Evolutionary conservation across 2,329 filamentous ascomycete genomes (phyloP).

Genomic region (Ambrosiella beaveri): DNA sequence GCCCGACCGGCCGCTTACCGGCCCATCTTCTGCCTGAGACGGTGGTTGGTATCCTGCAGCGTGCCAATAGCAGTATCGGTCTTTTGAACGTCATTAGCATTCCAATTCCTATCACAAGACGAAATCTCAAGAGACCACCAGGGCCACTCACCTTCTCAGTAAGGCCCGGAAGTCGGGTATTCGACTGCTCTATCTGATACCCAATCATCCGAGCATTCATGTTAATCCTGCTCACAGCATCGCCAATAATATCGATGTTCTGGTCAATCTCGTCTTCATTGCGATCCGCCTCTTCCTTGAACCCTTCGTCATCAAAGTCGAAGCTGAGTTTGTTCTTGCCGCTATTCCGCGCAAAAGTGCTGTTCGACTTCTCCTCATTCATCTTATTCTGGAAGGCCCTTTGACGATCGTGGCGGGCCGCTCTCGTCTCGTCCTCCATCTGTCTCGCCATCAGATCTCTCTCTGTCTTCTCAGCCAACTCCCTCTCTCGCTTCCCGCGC

Average conservation of each 20-base stretch:
- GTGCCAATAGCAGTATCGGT: slow-evolving; percentile 48
- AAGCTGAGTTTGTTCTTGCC: slow-evolving; percentile 48
- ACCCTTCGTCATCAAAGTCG: slow-evolving; percentile 50
- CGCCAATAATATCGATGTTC: slow-evolving; percentile 46
- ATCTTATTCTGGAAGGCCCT: slow-evolving; percentile 14
- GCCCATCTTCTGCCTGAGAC: slow-evolving; percentile 13
- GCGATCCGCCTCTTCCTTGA: slow-evolving; percentile 32
- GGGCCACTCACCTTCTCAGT: slow-evolving; percentile 47
- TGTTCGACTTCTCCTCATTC: slow-evolving; percentile 3
- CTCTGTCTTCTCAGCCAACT: slow-evolving; percentile 51
- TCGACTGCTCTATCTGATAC: slow-evolving; percentile 57
- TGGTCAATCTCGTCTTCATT: slow-evolving; percentile 38
- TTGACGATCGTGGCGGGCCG: slow-evolving; percentile 19
- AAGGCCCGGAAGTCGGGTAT: slow-evolving; percentile 35
- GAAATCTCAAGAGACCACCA: too few relatives aligned
- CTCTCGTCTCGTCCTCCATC: slow-evolving; percentile 6
- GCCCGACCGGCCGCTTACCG: background rate
- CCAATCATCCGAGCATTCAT: slow-evolving; percentile 60
- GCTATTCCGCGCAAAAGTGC: slow-evolving; percentile 5
- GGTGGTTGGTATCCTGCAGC: slow-evolving; percentile 11
- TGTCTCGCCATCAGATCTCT: slow-evolving; percentile 19
- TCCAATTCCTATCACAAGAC: background rate
- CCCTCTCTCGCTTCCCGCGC: slow-evolving; percentile 46
- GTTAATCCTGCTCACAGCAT: slow-evolving; percentile 55
- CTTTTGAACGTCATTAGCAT: slow-evolving; percentile 26